Base-by-base conservation (phyloP, 306 rosid species). In the Begonia loranthoides region DNA sequence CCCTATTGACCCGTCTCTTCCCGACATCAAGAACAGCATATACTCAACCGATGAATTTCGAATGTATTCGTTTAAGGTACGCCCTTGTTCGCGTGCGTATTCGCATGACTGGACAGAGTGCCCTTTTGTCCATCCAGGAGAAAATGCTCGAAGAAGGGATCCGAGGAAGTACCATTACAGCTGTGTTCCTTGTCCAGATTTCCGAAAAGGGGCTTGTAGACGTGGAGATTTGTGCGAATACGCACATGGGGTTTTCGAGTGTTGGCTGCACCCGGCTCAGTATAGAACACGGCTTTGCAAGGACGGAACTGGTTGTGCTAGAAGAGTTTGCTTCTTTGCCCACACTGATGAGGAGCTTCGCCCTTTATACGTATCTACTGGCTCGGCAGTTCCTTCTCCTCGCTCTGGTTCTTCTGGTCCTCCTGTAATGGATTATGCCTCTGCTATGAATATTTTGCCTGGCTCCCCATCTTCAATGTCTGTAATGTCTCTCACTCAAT, bases 41-140 rank as follows among this genome's bases (percentile, higher is more conserved):
- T 87, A 87, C 51, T 78, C 96, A 15, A 80, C 94, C n/a, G 94
- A 87, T 69, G 96, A 87, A 57, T 87, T 87, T 47, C 67, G 96
- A 14, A 87, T 87, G 96, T 83, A 79, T 66, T 87, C 96, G 3
- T 87, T 87, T 79, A 87, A 87, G 83, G 93, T 87, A n/a, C 75
- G 94, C 9, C 94, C 94, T 49, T 87, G 96, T 68, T 87, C 94
- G 0, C 88, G 96, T 1, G 96, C 94, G 15, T 87, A 87, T 74
- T 87, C 96, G 12, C 96, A 87, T 55, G 96, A 87, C 63, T 87
- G 96, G 96, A 87, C 96, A 0, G 96, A 87, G 66, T 87, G 96
- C 64, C 96, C 96, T 12, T 87, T 87, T 66, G 96, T 84, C 39
- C 96, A 87, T 66, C 96, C 96, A 0, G 96, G 96, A 55, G 96